Base-by-base conservation (phyloP, 78 protist species). In the Planoprotostelium fungivorum region DNA sequence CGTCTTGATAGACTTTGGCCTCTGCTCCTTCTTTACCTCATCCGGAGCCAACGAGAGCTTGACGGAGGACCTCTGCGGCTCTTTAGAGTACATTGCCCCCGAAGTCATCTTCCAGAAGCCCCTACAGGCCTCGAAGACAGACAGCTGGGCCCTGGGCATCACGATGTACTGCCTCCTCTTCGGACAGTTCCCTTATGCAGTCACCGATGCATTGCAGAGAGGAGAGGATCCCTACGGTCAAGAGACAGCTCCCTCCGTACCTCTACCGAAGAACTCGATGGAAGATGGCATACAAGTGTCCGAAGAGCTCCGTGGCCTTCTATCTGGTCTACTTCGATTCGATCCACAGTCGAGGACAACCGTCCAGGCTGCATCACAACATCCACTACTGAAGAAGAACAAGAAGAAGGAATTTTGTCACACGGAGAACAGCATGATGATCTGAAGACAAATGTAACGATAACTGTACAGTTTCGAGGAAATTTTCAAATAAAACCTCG, bases 121-220 rank as follows among this genome's bases (percentile, higher is more conserved):
- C 16, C 73, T 51, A 51, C 73, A 51, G 16, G 73, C 73, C 73
- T 51, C 73, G 16, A 51, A 51, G 73, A 51, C 73, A 16, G 73
- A 51, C 73, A 51, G 73, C 73, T 51, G 73, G 73, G 73, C 73
- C 73, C 73, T 51, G 31, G 73, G 73, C 73, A 51, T 51, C 73
- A 51, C 73, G 31, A 16, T 16, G 31, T 51, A 51, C 73, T 51
- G 73, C 73, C 73, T 51, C 16, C 73, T 51, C 16, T 51, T 51
- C 16, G 73, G 73, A 25, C 73, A 51, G 16, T 51, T 51, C 73
- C 73, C 73, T 16, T 51, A 51, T 16, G 16, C 73, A 25, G 73
- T 51, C 73, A 16, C 31, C 31, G 73, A 51, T 51, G 5, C 31
- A 25, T 16, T 51, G 5, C 5, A 51, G 5, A 51, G 73, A 16